phyloP scores from a whole-genome alignment of 2,329 filamentous ascomycete genomes.

The Fonsecaea pugnacius region DNA sequence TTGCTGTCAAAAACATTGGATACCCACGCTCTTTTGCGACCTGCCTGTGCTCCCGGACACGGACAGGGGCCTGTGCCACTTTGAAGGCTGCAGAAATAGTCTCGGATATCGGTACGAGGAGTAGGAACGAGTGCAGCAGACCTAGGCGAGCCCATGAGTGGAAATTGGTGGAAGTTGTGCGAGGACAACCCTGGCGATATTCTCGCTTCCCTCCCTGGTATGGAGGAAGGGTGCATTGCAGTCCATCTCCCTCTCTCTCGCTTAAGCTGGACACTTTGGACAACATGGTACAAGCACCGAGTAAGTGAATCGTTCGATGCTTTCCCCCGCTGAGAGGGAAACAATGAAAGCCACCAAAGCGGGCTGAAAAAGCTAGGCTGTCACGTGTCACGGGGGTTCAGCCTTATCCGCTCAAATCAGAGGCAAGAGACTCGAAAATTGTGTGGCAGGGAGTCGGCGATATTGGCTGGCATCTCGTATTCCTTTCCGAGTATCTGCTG shows the following conservation, averaged over 20 bases:
- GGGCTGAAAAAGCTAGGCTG: background rate
- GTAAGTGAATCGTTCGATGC: background rate
- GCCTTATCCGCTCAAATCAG: slow-evolving; percentile 2
- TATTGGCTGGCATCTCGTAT: too few species aligned
- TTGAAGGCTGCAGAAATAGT: background rate
- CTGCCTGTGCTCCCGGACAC: background rate
- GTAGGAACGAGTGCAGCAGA: background rate
- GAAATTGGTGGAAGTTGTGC: background rate
- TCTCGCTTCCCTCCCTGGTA: background rate
- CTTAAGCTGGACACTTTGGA: too few species aligned
- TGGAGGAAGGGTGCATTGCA: background rate
- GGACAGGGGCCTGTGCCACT: background rate
- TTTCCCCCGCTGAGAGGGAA: background rate
- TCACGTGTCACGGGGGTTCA: background rate
- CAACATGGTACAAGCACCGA: too few species aligned
- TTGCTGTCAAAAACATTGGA: slow-evolving; percentile 3
- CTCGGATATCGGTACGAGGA: background rate
- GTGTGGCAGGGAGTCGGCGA: background rate
- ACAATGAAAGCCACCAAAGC: background rate
- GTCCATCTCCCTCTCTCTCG: background rate
- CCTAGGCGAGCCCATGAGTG: background rate
- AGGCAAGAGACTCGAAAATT: background rate
- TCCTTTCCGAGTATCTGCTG: too few species aligned
- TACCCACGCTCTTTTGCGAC: background rate
- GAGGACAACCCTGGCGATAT: background rate